phyloP scores from a whole-genome alignment of 208 protist species.

The Acanthamoeba divionensis region DNA sequence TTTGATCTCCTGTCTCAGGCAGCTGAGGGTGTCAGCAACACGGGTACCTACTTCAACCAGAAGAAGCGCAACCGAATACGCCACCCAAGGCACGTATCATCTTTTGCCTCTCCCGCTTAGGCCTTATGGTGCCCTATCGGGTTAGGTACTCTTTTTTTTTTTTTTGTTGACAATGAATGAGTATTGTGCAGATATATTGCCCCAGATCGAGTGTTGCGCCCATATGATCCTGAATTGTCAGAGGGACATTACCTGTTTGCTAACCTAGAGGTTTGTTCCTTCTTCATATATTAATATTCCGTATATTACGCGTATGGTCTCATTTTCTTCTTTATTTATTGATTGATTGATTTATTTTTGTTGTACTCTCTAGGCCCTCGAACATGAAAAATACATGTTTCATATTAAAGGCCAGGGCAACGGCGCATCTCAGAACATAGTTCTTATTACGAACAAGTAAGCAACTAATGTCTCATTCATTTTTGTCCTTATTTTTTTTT shows the following conservation, averaged over 20 bases:
- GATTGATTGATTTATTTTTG: no score
- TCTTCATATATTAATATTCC: no score
- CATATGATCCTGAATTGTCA: neutral
- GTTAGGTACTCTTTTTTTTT: neutral
- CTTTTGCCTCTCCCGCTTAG: neutral
- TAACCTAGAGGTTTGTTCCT: neutral
- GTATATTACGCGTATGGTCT: no score
- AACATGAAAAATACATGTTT: neutral
- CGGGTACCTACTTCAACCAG: neutral
- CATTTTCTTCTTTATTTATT: no score
- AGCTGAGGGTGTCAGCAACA: slow-evolving; percentile 52
- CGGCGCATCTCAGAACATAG: neutral
- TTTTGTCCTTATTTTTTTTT: no score
- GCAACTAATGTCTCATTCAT: no score
- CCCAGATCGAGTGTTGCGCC: neutral
- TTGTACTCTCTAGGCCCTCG: neutral
- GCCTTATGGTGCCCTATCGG: neutral
- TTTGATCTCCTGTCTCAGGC: slow-evolving; percentile 61
- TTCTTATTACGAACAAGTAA: neutral
- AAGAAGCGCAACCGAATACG: neutral
- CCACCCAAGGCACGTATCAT: neutral
- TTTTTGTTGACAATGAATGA: neutral
- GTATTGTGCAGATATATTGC: neutral
- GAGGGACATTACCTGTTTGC: neutral
- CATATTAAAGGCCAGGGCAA: neutral